Evolutionary conservation across 1,284 basidiomycete species (phyloP), one percentile per base, ranked within the genome.

Genomic region (Ganoderma lucidum): DNA sequence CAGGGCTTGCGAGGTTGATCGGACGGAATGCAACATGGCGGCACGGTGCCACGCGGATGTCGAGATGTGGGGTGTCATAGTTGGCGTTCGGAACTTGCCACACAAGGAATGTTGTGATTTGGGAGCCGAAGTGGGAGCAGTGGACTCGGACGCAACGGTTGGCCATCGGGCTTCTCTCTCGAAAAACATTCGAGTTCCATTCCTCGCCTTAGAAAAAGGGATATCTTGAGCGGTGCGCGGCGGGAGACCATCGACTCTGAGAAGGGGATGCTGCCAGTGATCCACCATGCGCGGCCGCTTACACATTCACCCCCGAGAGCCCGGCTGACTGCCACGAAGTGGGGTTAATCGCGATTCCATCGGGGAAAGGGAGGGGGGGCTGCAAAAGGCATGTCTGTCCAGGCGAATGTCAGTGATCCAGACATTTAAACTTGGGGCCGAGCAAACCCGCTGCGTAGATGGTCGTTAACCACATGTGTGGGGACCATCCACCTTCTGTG

Each of bases 301-400:
- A 23, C 23, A 28, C 48, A 51, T 19, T 4, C 23, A 28, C 48
- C 48, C 19, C 23, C 23, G 39, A 14, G 39, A 9, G 23, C 23
- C 48, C 23, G 10, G 28, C 48, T 10, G 23, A 51, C 48, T 10
- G 48, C 48, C 48, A 51, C 48, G 48, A 51, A 14, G 48, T 51
- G 48, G 48, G 48, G 48, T 51, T 51, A 51, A 56, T 56, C 55
- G 17, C 55, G 55, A 56, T 56, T 56, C 48, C 28, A 51, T 51
- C 48, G 23, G 48, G 23, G 23, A 23, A 23, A 23, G 23, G 23
- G 23, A 23, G 23, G 23, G 23, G 23, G 10, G 9, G 4, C 23
- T 51, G 45, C 9, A 48, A n/a, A 48, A 48, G 19, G 45, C 45
- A n/a, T n/a, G 5, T 6, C n/a, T 48, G 45, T 5, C 45, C 45